Conservation (phyloP, 78 protist genomes). For the Dictyostelium capitatum region DNA sequence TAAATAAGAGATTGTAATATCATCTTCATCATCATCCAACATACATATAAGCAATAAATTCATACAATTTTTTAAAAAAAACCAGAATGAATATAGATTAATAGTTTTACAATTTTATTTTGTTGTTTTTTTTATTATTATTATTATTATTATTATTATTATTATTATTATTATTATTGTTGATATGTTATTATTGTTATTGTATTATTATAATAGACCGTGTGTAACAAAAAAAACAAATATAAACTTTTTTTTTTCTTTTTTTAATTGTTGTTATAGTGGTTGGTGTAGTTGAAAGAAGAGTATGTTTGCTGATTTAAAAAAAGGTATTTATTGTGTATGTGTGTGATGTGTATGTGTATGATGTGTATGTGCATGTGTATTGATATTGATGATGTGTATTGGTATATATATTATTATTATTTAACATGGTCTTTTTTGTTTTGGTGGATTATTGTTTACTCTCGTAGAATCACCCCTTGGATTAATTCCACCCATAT, state of each 20-base stretch:
- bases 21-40: too few relatives aligned
- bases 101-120: not conserved
- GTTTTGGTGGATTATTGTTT: not conserved
- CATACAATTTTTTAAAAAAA: not conserved
- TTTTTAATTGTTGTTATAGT: too few relatives aligned
- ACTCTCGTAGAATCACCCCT: not conserved
- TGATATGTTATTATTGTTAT: too few relatives aligned
- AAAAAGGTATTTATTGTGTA: too few relatives aligned
- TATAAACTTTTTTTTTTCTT: not conserved
- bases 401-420: not conserved
- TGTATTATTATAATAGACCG: too few relatives aligned
- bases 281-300: not conserved
- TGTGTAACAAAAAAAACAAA: too few relatives aligned
- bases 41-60: not conserved
- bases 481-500: constrained; percentile 9
- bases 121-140: not conserved
- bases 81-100: not conserved
- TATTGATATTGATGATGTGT: too few relatives aligned
- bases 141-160: not conserved
- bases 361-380: not conserved
- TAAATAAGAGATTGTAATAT: not conserved
- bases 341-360: not conserved
- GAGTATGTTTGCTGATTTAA: not conserved
- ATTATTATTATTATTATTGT: too few relatives aligned
- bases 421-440: not conserved